Base-by-base conservation (phyloP, 495 filamentous ascomycete species). In the Aspergillus hancockii region DNA sequence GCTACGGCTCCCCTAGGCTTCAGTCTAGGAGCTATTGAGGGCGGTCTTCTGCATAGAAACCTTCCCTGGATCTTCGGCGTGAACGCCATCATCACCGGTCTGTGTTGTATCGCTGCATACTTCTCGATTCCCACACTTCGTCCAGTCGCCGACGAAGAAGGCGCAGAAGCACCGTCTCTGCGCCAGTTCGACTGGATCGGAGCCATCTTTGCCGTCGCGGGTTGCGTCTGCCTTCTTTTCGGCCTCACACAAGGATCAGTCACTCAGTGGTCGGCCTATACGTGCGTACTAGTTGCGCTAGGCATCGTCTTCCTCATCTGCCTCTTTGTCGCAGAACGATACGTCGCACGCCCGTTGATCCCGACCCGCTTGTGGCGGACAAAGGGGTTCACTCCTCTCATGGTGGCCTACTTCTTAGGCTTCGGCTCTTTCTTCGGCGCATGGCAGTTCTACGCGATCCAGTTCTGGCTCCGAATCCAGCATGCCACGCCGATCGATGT, bases 381-480 rank as follows among this genome's bases (percentile, higher is more conserved):
- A 0, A 69, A 68, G 8, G 78, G 79, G 12, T 82, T 82, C 58
- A 74, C 76, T 3, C 75, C 79, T 0, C 61, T 82, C 6, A 74
- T 82, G 62, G 53, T 77, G 1, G 71, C 79, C 8, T 82, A 81
- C 60, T 79, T 79, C 62, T 61, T 82, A 0, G 78, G 77, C 0
- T 82, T 75, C 31, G 79, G 79, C 0, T 71, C 69, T 28, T 80
- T 67, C 63, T 72, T 71, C 22, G 78, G 79, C 8, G 72, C 70
- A 7, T 82, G 77, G 77, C 79, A 82, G 47, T 81, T 81, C 63
- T 82, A 79, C 57, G 76, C 74, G 9, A 67, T 81, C n/a, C 78
- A 81, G 50, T 82, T 79, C 64, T 79, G 75, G 76, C 69, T 79
- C 22, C 70, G 74, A 14, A 72, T 79, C 43, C 78, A 80, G 45